Percentiles rank a stretch among this genome's conserved stretches.
Conservation (phyloP, 306 rosid genomes). For the Mimosa pudica region DNA sequence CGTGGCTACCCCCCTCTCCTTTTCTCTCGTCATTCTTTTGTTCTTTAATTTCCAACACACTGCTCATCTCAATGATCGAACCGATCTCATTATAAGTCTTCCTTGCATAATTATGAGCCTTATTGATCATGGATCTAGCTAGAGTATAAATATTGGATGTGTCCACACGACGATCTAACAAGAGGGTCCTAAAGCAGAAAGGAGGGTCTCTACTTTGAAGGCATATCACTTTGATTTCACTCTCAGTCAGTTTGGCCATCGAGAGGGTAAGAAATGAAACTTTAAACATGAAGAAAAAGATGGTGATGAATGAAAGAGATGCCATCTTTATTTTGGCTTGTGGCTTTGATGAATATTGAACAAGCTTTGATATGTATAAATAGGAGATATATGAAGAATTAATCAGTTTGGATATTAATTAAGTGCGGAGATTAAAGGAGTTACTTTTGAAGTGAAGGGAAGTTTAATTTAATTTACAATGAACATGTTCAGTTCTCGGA, state of each 20-base stretch:
- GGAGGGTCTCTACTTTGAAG: conserved; percentile 1
- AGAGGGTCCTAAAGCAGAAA: conserved; percentile 2
- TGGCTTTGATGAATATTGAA: neutral
- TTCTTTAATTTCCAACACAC: too few relatives aligned
- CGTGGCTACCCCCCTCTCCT: too few relatives aligned
- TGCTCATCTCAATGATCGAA: neutral
- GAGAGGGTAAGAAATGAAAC: neutral
- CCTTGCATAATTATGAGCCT: neutral
- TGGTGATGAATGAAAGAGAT: neutral
- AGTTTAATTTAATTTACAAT: neutral
- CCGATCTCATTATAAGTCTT: neutral
- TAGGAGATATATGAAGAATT: neutral
- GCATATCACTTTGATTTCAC: neutral
- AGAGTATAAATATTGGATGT: neutral
- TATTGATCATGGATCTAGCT: neutral
- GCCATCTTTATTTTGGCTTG: neutral
- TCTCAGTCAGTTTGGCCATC: neutral
- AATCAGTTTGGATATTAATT: neutral
- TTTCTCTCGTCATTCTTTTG: too few relatives aligned
- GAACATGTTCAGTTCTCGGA: neutral
- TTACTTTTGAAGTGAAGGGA: neutral
- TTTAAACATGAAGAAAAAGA: neutral
- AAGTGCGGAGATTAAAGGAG: neutral
- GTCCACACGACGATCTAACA: neutral
- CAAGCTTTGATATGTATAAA: neutral